Evolutionary conservation across 768 basidiomycete genomes (phyloP).

Genomic region (Strobilomyces echinocephalus): DNA sequence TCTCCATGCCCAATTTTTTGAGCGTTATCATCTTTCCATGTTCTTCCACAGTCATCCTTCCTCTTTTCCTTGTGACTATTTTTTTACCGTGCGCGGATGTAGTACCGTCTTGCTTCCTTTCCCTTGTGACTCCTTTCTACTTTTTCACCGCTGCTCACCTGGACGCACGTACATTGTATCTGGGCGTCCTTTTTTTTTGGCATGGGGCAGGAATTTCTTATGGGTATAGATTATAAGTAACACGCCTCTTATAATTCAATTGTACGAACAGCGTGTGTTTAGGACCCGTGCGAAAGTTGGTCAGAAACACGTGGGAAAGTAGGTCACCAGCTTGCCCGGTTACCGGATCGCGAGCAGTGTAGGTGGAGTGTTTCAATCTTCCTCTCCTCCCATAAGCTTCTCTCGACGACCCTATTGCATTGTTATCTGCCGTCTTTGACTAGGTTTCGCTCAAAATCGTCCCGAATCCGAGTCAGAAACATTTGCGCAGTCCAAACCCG

Average conservation of each 20-base stretch:
- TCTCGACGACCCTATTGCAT: background rate
- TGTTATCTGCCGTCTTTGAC: background rate
- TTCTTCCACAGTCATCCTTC: background rate
- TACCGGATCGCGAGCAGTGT: background rate
- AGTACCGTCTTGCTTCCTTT: background rate
- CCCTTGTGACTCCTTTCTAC: constrained; percentile 1
- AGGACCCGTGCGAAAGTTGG: background rate
- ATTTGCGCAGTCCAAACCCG: background rate
- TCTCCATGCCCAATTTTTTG: constrained; percentile 7
- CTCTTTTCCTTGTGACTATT: background rate
- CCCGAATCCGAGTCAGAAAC: background rate
- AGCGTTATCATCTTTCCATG: background rate
- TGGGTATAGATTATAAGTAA: constrained; percentile 24
- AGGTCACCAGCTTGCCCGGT: background rate
- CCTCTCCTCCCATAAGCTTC: background rate
- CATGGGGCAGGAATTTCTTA: constrained; percentile 14
- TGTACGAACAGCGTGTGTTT: constrained; percentile 13
- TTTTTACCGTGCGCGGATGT: constrained; percentile 5
- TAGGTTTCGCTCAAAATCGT: background rate
- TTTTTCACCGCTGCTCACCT: background rate
- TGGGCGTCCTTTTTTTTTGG: constrained; percentile 17
- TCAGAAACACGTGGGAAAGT: constrained; percentile 16
- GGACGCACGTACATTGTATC: constrained; percentile 9
- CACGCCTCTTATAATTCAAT: constrained; percentile 18
- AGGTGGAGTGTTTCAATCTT: background rate